Percentiles rank a stretch among this genome's conserved stretches.
Conservation (phyloP, 2,329 filamentous ascomycete genomes). For the Microdochium trichocladiopsis region DNA sequence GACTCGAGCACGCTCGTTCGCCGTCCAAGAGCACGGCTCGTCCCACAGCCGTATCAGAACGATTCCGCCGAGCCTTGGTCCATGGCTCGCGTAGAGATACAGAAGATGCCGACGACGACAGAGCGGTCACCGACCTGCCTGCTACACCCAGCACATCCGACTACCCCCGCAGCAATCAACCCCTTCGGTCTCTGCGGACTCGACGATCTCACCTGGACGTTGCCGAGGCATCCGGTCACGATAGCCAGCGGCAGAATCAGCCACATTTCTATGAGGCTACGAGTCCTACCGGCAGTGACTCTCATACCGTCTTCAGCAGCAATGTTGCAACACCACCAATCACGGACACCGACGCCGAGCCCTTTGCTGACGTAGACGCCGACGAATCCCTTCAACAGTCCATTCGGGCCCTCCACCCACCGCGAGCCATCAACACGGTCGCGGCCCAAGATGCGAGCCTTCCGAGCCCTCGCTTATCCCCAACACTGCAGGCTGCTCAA, state of each 20-base stretch:
- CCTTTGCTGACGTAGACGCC: constrained; percentile 44
- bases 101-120: constrained; percentile 12
- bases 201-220: constrained; percentile 34
- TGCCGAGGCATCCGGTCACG: constrained; percentile 36
- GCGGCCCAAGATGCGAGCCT: constrained; percentile 83
- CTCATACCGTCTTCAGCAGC: constrained; percentile 53
- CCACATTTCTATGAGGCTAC: constrained; percentile 35
- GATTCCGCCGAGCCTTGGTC: constrained; percentile 28
- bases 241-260: constrained; percentile 18
- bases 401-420: constrained; percentile 36
- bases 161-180: constrained; percentile 16
- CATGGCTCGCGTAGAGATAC: constrained; percentile 19
- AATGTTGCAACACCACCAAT: constrained; percentile 69
- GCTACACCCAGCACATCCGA: constrained; percentile 55
- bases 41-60: constrained; percentile 25
- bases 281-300: constrained; percentile 47
- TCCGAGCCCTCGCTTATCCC: constrained; percentile 89
- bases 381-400: constrained; percentile 42
- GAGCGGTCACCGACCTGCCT: constrained; percentile 25
- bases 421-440: constrained; percentile 57
- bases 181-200: constrained; percentile 25
- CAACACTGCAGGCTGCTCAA: constrained; percentile 70
- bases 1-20: constrained; percentile 16
- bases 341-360: constrained; percentile 63
- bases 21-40: constrained; percentile 19